Conservation (phyloP, 2,329 filamentous ascomycete genomes). For the Cercospora zeina region DNA sequence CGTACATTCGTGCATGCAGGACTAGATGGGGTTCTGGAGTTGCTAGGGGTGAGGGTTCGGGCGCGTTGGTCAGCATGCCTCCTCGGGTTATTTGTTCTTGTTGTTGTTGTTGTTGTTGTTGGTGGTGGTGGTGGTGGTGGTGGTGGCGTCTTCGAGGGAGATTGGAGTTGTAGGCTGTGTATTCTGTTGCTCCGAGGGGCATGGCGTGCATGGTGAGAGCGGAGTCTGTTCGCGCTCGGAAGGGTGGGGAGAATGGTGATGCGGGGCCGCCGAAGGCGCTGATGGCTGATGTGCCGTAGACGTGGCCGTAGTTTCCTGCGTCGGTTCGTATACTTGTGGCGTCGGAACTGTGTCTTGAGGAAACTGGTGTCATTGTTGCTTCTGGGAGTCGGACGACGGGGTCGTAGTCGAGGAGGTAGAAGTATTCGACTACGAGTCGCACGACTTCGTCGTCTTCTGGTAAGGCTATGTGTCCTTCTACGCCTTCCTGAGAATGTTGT, state of each 20-base stretch:
- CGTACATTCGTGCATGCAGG: conserved; percentile 35
- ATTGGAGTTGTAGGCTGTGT: conserved; percentile 12
- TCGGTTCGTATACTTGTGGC: conserved; percentile 29
- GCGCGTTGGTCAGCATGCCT: conserved; percentile 22
- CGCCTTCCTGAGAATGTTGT: conserved; percentile 25
- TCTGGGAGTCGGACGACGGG: conserved; percentile 21
- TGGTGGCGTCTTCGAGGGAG: conserved; percentile 20
- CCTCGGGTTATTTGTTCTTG: conserved; percentile 4
- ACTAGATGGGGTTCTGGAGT: conserved; percentile 27
- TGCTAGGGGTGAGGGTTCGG: conserved; percentile 31
- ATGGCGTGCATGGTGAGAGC: conserved; percentile 31
- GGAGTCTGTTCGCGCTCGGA: conserved; percentile 25
- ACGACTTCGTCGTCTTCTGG: conserved; percentile 34
- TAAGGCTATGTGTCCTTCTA: conserved; percentile 29
- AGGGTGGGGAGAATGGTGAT: conserved; percentile 13
- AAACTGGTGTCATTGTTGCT: conserved; percentile 10
- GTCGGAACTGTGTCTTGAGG: conserved; percentile 23
- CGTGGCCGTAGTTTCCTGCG: conserved; percentile 31
- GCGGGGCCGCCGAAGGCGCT: conserved; percentile 32
- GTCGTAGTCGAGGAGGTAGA: conserved; percentile 35
- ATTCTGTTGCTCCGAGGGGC: conserved; percentile 21
- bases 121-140: no score
- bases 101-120: no score
- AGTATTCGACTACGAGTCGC: conserved; percentile 32
- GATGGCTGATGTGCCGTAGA: conserved; percentile 33